Conservation (phyloP, 2,329 filamentous ascomycete species). For the Sporothrix brunneoviolacea region DNA sequence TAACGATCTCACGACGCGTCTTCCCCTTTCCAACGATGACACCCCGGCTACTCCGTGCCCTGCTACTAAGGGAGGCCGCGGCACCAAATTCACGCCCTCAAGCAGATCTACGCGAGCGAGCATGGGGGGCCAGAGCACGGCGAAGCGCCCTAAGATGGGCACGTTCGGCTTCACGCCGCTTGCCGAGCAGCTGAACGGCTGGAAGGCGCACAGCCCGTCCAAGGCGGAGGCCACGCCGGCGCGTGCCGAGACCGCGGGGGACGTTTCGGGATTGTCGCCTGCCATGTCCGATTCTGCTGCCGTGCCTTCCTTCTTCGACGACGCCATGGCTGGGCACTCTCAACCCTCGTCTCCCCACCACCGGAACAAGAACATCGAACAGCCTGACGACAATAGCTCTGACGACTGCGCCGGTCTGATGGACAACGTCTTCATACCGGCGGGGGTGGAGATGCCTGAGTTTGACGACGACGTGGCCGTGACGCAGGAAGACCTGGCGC, state of each 20-base stretch:
- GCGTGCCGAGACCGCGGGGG: too few species aligned
- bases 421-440: conserved; percentile 15
- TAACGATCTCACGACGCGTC: conserved; percentile 38
- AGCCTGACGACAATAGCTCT: too few species aligned
- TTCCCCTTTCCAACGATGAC: conserved; percentile 17
- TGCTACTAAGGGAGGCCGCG: conserved; percentile 21
- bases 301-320: conserved; percentile 52
- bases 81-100: conserved; percentile 16
- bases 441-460: conserved; percentile 26
- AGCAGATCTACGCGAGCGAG: neutral
- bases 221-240: conserved; percentile 27
- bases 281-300: too few species aligned
- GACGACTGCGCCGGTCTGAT: conserved; percentile 1
- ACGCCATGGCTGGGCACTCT: conserved; percentile 47
- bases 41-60: conserved; percentile 39
- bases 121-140: conserved; percentile 23
- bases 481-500: conserved; percentile 50
- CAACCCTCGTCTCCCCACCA: neutral
- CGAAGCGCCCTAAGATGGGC: conserved; percentile 21
- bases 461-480: conserved; percentile 42
- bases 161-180: conserved; percentile 57
- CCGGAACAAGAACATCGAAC: too few species aligned
- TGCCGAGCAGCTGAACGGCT: conserved; percentile 53
- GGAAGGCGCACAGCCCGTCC: conserved; percentile 54
- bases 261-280: too few species aligned